Conservation (phyloP, 108 stramenopile genomes). For the Schizochytrium sp. region DNA sequence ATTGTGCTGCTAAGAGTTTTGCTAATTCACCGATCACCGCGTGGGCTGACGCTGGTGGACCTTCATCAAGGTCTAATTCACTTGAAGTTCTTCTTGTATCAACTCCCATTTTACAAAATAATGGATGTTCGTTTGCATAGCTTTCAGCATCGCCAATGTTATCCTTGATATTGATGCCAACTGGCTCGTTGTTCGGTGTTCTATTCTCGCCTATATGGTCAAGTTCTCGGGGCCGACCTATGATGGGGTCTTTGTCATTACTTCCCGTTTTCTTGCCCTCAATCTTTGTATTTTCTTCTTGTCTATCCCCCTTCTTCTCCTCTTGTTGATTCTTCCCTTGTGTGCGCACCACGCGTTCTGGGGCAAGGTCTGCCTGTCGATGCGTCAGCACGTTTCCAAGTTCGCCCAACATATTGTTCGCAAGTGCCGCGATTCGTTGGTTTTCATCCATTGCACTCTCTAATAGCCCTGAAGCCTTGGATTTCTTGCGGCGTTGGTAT, state of each 20-base stretch:
- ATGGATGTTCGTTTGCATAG: no score
- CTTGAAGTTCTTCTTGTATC: not conserved
- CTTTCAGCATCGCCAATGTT: no score
- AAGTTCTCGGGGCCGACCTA: no score
- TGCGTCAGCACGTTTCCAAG: constrained; percentile 2
- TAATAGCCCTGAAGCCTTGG: not conserved
- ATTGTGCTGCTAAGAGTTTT: not conserved
- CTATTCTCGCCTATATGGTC: no score
- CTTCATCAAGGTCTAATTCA: not conserved
- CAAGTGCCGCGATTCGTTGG: not conserved
- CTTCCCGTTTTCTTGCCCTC: not conserved
- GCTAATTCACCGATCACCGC: constrained; percentile 10
- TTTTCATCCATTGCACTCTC: not conserved
- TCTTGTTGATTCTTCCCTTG: not conserved
- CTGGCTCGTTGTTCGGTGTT: no score
- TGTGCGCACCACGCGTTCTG: constrained; percentile 31
- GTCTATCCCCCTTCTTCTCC: not conserved
- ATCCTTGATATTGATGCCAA: no score
- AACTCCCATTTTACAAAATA: no score
- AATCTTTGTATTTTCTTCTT: not conserved
- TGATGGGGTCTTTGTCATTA: not conserved
- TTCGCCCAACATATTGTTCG: not conserved
- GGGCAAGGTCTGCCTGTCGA: not conserved
- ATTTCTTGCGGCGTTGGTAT: not conserved
- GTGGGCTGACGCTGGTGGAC: not conserved